Percentiles rank a stretch among this genome's conserved stretches.
Evolutionary conservation across 2,329 filamentous ascomycete genomes (phyloP).

Genomic region (Aspergillus novofumigatus): DNA sequence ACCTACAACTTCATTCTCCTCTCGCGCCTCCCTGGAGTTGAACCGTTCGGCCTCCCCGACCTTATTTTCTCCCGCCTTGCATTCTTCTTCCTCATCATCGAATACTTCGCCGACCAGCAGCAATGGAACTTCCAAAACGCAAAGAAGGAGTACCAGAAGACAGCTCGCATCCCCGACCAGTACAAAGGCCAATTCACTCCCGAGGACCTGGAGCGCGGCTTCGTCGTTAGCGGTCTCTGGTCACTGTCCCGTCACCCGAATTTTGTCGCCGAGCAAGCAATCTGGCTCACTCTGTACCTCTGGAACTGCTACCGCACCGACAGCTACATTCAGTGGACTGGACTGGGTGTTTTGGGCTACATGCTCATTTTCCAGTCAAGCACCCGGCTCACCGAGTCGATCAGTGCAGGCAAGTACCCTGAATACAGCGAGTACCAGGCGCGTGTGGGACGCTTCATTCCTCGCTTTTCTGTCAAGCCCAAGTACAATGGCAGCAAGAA

Average conservation of each 20-base stretch:
- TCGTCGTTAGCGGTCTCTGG: slow-evolving; percentile 80
- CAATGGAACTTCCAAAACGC: slow-evolving; percentile 87
- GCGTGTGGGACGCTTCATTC: slow-evolving; percentile 78
- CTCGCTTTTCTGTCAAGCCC: slow-evolving; percentile 42
- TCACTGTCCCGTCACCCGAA: slow-evolving; percentile 89
- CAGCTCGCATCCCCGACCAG: slow-evolving; percentile 62
- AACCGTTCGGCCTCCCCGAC: slow-evolving; percentile 57
- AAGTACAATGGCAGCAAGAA: slow-evolving; percentile 24
- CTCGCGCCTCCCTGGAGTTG: slow-evolving; percentile 56
- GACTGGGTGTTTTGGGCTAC: slow-evolving; percentile 64
- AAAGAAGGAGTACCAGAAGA: slow-evolving; percentile 70
- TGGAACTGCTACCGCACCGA: slow-evolving; percentile 77
- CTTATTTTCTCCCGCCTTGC: slow-evolving; percentile 53
- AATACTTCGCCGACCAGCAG: slow-evolving; percentile 84
- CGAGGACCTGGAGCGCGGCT: slow-evolving; percentile 83
- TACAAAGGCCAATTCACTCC: slow-evolving; percentile 54
- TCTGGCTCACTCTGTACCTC: slow-evolving; percentile 85
- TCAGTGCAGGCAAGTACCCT: slow-evolving; percentile 77
- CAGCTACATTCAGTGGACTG: slow-evolving; percentile 73
- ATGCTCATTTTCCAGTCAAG: slow-evolving; percentile 83
- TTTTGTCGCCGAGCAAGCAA: slow-evolving; percentile 83
- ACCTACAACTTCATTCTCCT: slow-evolving; percentile 78
- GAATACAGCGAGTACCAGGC: slow-evolving; percentile 83
- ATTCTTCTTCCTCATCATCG: slow-evolving; percentile 56
- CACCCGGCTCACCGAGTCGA: slow-evolving; percentile 78